Conservation (phyloP, 345 rosid species). For the Noccaea caerulescens region DNA sequence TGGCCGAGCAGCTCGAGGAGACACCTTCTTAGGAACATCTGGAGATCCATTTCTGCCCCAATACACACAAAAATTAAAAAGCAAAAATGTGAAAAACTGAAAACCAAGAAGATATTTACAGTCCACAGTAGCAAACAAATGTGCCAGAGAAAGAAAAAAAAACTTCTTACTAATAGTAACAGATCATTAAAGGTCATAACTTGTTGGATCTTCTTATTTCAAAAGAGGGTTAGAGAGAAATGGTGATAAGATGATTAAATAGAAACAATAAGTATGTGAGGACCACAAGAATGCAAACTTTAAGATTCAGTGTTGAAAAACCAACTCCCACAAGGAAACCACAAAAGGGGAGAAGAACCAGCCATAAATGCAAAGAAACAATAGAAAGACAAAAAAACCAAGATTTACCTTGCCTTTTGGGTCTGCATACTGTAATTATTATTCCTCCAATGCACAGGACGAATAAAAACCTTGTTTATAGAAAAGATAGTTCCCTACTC, state of each 20-base stretch:
- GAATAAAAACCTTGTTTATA: conserved; percentile 42
- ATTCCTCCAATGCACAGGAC: conserved; percentile 26
- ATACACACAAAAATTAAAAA: conserved; percentile 19
- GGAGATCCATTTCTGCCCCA: conserved; percentile 58
- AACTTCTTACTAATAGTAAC: conserved; percentile 5
- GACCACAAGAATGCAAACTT: conserved; percentile 41
- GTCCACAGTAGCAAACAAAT: conserved; percentile 17
- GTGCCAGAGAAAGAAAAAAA: conserved; percentile 15
- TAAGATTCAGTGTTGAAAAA: conserved; percentile 32
- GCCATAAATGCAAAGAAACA: conserved; percentile 39
- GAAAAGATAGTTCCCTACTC: conserved; percentile 19
- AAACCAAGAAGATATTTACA: conserved; percentile 24
- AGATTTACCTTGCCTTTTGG: conserved; percentile 79
- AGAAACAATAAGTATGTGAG: conserved; percentile 9
- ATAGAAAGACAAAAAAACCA: conserved; percentile 32
- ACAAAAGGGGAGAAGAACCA: conserved; percentile 38
- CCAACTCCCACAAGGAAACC: conserved; percentile 27
- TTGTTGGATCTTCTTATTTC: conserved; percentile 1
- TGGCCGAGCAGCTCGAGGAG: conserved; percentile 79
- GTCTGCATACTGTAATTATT: conserved; percentile 72
- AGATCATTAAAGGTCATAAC: neutral
- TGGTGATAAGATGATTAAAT: neutral
- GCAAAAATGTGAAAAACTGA: conserved; percentile 18
- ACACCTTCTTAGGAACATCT: conserved; percentile 72
- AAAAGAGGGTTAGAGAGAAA: conserved; percentile 8